phyloP scores from a whole-genome alignment of 495 filamentous ascomycete species.

The Margaritispora aquatica region DNA sequence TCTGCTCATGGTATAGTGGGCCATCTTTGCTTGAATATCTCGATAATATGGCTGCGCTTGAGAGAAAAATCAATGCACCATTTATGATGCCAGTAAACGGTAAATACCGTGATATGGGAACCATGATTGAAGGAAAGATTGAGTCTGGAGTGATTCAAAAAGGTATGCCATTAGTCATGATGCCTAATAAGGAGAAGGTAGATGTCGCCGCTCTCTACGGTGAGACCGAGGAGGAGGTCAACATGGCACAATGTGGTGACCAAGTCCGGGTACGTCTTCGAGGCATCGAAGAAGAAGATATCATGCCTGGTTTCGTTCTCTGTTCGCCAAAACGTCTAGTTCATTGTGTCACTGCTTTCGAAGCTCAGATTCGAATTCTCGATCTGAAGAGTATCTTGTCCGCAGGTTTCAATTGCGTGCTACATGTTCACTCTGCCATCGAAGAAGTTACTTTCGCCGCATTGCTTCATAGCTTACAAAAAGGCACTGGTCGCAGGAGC shows the following conservation, averaged over 20 bases:
- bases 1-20: conserved; percentile 78
- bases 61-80: conserved; percentile 93
- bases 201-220: conserved; percentile 81
- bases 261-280: conserved; percentile 89
- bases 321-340: conserved; percentile 89
- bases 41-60: conserved; percentile 81
- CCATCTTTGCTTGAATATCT: conserved; percentile 95
- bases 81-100: conserved; percentile 98
- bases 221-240: conserved; percentile 91
- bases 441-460: conserved; percentile 88
- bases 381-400: conserved; percentile 91
- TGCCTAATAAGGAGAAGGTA: conserved; percentile 84
- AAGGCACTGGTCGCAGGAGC: conserved; percentile 89
- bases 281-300: conserved; percentile 95
- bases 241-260: conserved; percentile 77
- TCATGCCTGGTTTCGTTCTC: conserved; percentile 93
- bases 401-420: conserved; percentile 84
- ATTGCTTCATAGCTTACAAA: conserved; percentile 91
- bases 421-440: conserved; percentile 86
- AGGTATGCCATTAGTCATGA: conserved; percentile 74
- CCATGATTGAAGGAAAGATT: conserved; percentile 94
- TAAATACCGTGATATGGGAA: conserved; percentile 97
- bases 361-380: conserved; percentile 94
- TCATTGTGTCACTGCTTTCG: conserved; percentile 82
- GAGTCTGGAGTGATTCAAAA: conserved; percentile 92